Evolutionary conservation across 140 eudicot genomes (phyloP).

Genomic region (Flaveria floridana): DNA sequence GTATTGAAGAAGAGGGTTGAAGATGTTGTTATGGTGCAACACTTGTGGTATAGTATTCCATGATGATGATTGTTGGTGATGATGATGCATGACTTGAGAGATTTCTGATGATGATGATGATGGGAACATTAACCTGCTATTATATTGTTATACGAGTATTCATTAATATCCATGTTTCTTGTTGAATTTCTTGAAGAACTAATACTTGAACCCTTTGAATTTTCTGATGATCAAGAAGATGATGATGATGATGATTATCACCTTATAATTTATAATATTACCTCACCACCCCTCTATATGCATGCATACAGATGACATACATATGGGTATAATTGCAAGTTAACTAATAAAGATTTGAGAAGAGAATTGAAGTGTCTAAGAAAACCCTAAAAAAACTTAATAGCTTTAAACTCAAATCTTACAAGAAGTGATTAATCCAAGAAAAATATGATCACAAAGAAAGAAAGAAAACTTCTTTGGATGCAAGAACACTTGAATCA

Average conservation of each 20-base stretch:
- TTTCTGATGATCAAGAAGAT: constrained; percentile 24
- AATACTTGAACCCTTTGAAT: constrained; percentile 30
- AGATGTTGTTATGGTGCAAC: constrained; percentile 38
- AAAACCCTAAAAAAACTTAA: constrained; percentile 28
- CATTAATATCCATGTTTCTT: constrained; percentile 47
- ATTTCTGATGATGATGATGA: constrained; percentile 44
- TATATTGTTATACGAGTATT: constrained; percentile 38
- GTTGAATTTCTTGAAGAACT: constrained; percentile 47
- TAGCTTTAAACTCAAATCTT: neutral
- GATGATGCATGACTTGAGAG: constrained; percentile 42
- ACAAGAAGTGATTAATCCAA: constrained; percentile 12
- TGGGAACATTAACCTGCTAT: constrained; percentile 49
- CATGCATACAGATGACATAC: neutral
- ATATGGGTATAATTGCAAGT: neutral
- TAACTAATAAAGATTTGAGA: constrained; percentile 10
- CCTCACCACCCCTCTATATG: constrained; percentile 29
- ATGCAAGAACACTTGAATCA: constrained; percentile 10
- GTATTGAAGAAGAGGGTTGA: constrained; percentile 53
- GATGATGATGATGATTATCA: constrained; percentile 11
- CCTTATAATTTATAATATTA: constrained; percentile 16
- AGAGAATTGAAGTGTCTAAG: neutral
- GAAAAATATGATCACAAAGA: constrained; percentile 28
- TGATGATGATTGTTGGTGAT: constrained; percentile 48
- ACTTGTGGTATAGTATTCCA: constrained; percentile 62
- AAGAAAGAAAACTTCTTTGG: constrained; percentile 16